Evolutionary conservation across 2,329 filamentous ascomycete species (phyloP).

Genomic region (Sporothrix sp.): DNA sequence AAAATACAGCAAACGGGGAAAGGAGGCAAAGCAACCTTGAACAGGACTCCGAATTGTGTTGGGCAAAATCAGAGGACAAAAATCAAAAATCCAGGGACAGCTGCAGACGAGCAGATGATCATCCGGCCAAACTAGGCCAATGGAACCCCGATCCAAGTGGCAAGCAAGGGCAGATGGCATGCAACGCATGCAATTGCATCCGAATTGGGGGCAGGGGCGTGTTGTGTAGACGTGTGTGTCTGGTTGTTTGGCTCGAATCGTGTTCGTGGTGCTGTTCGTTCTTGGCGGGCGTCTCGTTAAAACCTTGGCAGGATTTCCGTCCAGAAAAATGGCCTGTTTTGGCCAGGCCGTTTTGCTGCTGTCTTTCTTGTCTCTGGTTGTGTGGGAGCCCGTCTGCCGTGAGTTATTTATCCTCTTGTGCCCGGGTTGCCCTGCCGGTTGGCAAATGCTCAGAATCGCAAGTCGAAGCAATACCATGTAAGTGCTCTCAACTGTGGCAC

Average conservation of each 20-base stretch:
- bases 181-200: not conserved
- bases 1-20: not conserved
- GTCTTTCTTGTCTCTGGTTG: no score
- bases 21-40: not conserved
- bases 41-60: no score
- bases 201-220: not conserved
- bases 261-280: no score
- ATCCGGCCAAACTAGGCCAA: not conserved
- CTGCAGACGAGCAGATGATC: conserved; percentile 3
- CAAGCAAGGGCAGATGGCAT: not conserved
- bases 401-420: no score
- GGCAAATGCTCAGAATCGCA: no score
- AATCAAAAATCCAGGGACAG: not conserved
- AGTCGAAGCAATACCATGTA: not conserved
- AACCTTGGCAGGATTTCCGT: no score
- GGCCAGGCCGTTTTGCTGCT: no score
- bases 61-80: not conserved
- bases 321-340: no score
- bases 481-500: not conserved
- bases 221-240: not conserved
- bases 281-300: no score
- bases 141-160: not conserved
- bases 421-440: no score
- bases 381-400: no score
- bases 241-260: no score